Evolutionary conservation across 768 basidiomycete genomes (phyloP), one percentile per base, ranked within the genome.

Genomic region (Strobilomyces dryophilus): DNA sequence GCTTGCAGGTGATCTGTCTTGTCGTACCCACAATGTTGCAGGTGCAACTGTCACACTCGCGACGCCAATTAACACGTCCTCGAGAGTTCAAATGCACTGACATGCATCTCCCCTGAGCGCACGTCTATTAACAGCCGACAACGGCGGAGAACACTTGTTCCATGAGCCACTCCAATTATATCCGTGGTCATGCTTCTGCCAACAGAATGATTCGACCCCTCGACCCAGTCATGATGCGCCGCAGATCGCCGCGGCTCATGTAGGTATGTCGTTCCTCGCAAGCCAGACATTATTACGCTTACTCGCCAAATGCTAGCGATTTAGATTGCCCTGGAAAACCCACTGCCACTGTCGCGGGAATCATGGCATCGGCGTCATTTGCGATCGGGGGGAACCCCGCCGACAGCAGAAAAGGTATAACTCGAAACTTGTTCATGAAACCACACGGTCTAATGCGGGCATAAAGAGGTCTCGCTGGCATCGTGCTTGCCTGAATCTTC

Each of bases 1-100:
- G 50, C 35, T 41, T 57, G 18, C 41, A 40, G 2, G 20, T 42
- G 35, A 40, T 20, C n/a, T 20, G 35, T 35, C 41, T 36, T 35
- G 46, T 49, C 45, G 32, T 21, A 35, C 39, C 49, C 36, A 36
- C 55, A 56, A 55, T 55, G 56, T 45, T 39, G 44, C 36, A 43
- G 32, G 51, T 40, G 39, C 20, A 32, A 27, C 44, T 26, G 47
- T 41, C 54, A 45, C 24, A 45, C 20, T 52, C 18, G 26, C 47
- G 49, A 60, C 26, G 47, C 31, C 36, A 47, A 34, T 51, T 20
- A 39, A 17, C 37, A 41, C 40, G 14, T 42, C 36, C 27, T 48
- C 36, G 44, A 52, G 39, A 55, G 39, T 39, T 9, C 36, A 29
- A 8, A 15, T 46, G 9, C 26, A 44, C 32, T 9, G 29, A 29